Base-by-base conservation (phyloP, 169 alveolate genomes). In the Cryptosporidium ubiquitum region DNA sequence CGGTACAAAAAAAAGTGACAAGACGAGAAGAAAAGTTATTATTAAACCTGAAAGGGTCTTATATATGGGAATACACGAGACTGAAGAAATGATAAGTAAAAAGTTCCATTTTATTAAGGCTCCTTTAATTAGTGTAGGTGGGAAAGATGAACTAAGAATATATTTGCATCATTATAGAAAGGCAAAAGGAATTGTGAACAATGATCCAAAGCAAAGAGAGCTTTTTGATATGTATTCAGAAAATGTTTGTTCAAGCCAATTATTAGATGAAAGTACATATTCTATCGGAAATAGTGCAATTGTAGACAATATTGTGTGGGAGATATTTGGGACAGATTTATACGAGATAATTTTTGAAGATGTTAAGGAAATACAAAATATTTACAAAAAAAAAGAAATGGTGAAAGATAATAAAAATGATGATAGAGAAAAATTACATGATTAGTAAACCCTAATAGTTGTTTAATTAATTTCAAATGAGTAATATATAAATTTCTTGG, bases 31-130 rank as follows among this genome's bases (percentile, higher is more conserved):
- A 37, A 79, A 79, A 49, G 75, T 79, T 40, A 40, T 60, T 79
- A 51, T 79, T 18, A 58, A 16, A 66, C 89, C 89, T 1, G 74
- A 79, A 60, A 79, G 66, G 16, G 68, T 79, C 7, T 14, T 79
- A 20, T 79, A 79, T 20, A 79, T 79, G 89, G 89, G 89, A 7
- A 79, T 79, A 9, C 89, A 79, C 40, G 89, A 79, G 9, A 74
- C 89, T 14, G 89, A 79, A 64, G 39, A 31, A 29, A 79, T 79
- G 89, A 20, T 64, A 10, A 61, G 20, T 5, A 57, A 58, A n/a
- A 64, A 26, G 12, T 61, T 44, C 23, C 51, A 39, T 26, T 61
- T 79, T 9, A 79, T 79, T 37, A 58, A 40, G 23, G 23, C 33
- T 18, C 89, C 89, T 26, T 9, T 61, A 23, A 23, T 79, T 57